Evolutionary conservation across 129 eudicot species (phyloP).

Genomic region (Centella asiatica): DNA sequence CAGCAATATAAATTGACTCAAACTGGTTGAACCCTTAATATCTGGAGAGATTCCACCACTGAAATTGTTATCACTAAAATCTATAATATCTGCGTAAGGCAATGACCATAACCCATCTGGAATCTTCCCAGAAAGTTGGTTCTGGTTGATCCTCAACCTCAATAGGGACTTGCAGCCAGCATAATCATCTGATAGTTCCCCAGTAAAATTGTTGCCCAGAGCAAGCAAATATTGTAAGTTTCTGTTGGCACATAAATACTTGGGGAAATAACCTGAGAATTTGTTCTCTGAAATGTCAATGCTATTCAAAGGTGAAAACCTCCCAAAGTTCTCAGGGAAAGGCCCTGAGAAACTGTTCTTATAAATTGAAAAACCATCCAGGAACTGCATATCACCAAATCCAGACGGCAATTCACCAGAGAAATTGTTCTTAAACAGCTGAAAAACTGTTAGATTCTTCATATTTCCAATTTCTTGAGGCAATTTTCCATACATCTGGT

Average conservation of each 20-base stretch:
- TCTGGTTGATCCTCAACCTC: conserved; percentile 67
- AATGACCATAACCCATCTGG: conserved; percentile 70
- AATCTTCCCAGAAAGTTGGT: conserved; percentile 57
- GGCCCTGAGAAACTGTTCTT: conserved; percentile 64
- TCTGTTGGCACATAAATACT: conserved; percentile 52
- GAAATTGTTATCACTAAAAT: conserved; percentile 70
- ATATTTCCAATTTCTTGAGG: conserved; percentile 59
- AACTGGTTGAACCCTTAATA: conserved; percentile 38
- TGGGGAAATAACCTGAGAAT: conserved; percentile 70
- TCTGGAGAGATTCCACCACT: conserved; percentile 44
- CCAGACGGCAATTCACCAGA: conserved; percentile 72
- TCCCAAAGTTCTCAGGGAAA: conserved; percentile 62
- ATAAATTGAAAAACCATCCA: conserved; percentile 54
- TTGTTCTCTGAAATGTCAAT: conserved; percentile 81
- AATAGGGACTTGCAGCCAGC: conserved; percentile 46
- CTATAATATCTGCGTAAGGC: conserved; percentile 49
- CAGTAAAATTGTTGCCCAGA: conserved; percentile 60
- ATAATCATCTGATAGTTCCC: conserved; percentile 52
- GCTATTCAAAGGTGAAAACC: conserved; percentile 56
- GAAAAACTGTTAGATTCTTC: conserved; percentile 68
- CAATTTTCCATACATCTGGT: conserved; percentile 60
- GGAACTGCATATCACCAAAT: conserved; percentile 51
- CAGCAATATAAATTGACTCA: conserved; percentile 47
- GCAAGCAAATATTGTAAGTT: conserved; percentile 58
- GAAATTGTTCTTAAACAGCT: conserved; percentile 54